Evolutionary conservation across 83 land plant genomes (phyloP).

Genomic region (Larix sibirica): DNA sequence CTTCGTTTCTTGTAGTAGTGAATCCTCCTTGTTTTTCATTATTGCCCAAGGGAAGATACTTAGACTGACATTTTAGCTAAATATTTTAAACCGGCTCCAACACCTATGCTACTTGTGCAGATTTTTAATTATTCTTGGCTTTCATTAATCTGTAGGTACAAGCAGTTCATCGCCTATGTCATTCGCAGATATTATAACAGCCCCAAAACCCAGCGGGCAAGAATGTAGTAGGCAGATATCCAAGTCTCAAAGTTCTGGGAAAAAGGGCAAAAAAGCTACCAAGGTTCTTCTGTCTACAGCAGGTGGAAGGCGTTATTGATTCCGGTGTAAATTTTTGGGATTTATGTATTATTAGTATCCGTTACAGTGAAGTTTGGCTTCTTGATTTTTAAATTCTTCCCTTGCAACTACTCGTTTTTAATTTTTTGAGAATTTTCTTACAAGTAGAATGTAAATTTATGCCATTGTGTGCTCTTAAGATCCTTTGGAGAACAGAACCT

Average conservation of each 20-base stretch:
- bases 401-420: too few relatives aligned
- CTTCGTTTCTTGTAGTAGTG: not conserved
- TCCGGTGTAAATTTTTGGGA: too few relatives aligned
- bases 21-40: not conserved
- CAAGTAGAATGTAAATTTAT: too few relatives aligned
- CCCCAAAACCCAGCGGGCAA: conserved; percentile 21
- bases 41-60: not conserved
- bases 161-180: conserved; percentile 37
- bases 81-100: not conserved
- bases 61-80: too few relatives aligned
- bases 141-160: conserved; percentile 25
- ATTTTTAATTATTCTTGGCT: not conserved
- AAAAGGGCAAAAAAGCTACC: conserved; percentile 77
- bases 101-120: not conserved
- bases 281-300: conserved; percentile 80
- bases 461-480: too few relatives aligned
- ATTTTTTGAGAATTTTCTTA: too few relatives aligned
- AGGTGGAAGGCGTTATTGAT: conserved; percentile 79
- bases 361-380: too few relatives aligned
- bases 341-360: too few relatives aligned
- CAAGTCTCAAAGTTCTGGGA: conserved; percentile 24
- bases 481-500: too few relatives aligned
- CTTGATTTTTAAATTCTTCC: too few relatives aligned
- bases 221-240: conserved; percentile 18
- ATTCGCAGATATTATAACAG: conserved; percentile 72